Evolutionary conservation across 768 basidiomycete genomes (phyloP).

Genomic region (Trametes cinnabarina): DNA sequence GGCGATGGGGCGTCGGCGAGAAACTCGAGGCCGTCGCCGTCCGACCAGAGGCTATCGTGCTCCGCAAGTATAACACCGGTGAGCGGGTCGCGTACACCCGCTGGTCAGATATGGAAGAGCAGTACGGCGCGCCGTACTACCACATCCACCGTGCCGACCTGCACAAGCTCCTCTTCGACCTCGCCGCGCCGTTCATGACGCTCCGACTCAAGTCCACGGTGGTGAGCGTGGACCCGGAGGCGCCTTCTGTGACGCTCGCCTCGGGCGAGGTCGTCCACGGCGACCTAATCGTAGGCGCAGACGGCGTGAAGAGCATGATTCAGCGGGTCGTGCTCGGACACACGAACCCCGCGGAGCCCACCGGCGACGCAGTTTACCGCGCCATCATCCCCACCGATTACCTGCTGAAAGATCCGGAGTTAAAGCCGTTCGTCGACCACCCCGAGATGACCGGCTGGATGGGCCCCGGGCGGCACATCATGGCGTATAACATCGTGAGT

Average conservation of each 20-base stretch:
- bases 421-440: constrained; percentile 47
- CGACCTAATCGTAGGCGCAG: constrained; percentile 40
- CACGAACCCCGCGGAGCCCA: constrained; percentile 43
- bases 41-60: constrained; percentile 38
- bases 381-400: constrained; percentile 46
- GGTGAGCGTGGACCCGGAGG: constrained; percentile 31
- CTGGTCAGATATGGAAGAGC: constrained; percentile 33
- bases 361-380: constrained; percentile 65
- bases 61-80: constrained; percentile 37
- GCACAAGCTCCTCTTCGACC: constrained; percentile 39
- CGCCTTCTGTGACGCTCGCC: constrained; percentile 35
- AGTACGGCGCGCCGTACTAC: constrained; percentile 41
- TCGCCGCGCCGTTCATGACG: constrained; percentile 31
- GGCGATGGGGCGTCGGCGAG: constrained; percentile 38
- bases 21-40: constrained; percentile 34
- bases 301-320: constrained; percentile 47
- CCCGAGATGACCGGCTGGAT: constrained; percentile 60
- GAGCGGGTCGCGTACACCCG: constrained; percentile 38
- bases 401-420: constrained; percentile 50
- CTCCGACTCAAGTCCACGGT: constrained; percentile 36
- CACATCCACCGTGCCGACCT: constrained; percentile 45
- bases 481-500: constrained; percentile 45
- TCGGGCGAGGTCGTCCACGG: constrained; percentile 36
- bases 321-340: constrained; percentile 49
- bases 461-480: constrained; percentile 48